Evolutionary conservation across 1,139 yeast genomes (phyloP), one percentile per base, ranked within the genome.

Genomic region (Geotrichum carabidarum): DNA sequence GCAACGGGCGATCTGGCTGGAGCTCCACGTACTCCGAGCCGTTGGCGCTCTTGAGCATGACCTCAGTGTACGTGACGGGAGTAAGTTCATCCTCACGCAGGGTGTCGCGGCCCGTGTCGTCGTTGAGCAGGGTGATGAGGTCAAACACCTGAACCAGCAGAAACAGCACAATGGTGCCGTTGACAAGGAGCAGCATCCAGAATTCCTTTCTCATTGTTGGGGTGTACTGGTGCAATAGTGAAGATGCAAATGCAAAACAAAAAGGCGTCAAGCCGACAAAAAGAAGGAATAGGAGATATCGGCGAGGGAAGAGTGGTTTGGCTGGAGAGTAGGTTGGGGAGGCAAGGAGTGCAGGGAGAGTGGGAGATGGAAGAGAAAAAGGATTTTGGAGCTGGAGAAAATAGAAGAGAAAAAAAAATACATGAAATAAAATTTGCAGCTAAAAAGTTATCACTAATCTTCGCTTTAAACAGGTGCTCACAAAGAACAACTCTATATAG

Each of bases 51-150:
- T 53, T 58, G 14, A 32, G 48, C 6, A 51, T 51, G 18, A 55
- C 58, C 50, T 55, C 46, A n/a, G 50, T 58, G 51, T 60, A 62
- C 8, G 34, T 52, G 53, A 59, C 62, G 8, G 55, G 67, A 57
- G 60, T 77, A 56, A 86, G 69, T 61, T 86, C 94, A 36, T 75
- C 72, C 56, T 78, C 80, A 18, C 79, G 69, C 48, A 86, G 72
- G 2, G 86, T 86, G 65, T 84, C 88, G 35, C 77, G 73, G 63
- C 75, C 77, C 1, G 90, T 76, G 67, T 84, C 89, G 66, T 89
- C 96, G 61, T 85, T 76, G 18, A 87, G 75, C 51, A 91, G 73
- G 8, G 94, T 81, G 60, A 90, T 81, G 57, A 90, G 76, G 69
- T 89, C 96, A 63, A 82, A 83, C 6, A 86, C 79, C 64, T 80